These are phyloP conservation scores for Sordaria brevicollis DNA, from an alignment of 495 filamentous ascomycete species.

Conservation along the genomic window DNA sequence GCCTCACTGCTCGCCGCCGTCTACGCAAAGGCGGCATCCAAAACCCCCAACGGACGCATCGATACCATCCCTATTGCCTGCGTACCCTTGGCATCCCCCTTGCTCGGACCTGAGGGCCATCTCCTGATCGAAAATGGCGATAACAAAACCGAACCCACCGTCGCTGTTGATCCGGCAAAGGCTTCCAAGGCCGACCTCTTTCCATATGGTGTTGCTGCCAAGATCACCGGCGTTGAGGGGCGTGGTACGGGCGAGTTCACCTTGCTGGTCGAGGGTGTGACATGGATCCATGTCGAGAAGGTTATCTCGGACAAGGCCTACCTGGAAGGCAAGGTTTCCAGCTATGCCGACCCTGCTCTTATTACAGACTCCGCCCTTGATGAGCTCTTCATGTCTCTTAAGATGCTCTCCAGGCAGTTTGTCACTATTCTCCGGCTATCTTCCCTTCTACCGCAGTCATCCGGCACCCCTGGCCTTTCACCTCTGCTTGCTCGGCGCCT, in stretches of 20 bases:
- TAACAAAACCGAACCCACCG: constrained; percentile 25
- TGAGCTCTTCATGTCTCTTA: constrained; percentile 66
- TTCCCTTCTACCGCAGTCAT: constrained; percentile 55
- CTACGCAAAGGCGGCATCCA: constrained; percentile 54
- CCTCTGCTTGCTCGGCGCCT: constrained; percentile 76
- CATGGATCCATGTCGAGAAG: constrained; percentile 64
- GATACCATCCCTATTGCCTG: constrained; percentile 67
- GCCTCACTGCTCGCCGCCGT: constrained; percentile 69
- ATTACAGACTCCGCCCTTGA: constrained; percentile 44
- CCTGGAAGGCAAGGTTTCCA: constrained; percentile 65
- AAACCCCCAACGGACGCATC: constrained; percentile 49
- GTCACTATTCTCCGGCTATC: constrained; percentile 69
- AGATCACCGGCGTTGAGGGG: constrained; percentile 75
- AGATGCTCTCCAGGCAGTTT: constrained; percentile 73
- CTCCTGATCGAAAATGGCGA: constrained; percentile 50
- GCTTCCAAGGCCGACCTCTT: constrained; percentile 65
- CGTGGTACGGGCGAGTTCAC: constrained; percentile 66
- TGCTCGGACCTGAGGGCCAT: constrained; percentile 59
- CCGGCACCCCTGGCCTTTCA: constrained; percentile 51
- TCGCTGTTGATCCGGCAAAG: constrained; percentile 28
- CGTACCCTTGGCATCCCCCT: constrained; percentile 64
- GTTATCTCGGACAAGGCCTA: constrained; percentile 70
- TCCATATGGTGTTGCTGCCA: constrained; percentile 65
- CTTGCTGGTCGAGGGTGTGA: constrained; percentile 75
- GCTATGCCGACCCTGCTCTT: constrained; percentile 13